Conservation (phyloP, 2,329 filamentous ascomycete genomes). For the Emmonsia crescens region DNA sequence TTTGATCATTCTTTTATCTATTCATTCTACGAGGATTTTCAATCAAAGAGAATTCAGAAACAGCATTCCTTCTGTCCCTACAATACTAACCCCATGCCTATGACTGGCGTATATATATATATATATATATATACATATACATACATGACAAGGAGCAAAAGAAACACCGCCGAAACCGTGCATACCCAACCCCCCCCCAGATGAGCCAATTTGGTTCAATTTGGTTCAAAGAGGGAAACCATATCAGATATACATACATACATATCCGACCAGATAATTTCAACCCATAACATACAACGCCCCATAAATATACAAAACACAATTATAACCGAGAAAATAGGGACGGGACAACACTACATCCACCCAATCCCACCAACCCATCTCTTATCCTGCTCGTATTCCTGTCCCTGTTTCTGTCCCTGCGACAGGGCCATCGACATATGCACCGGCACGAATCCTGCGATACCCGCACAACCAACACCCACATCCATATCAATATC, state of each 20-base stretch:
- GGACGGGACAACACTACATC: conserved; percentile 19
- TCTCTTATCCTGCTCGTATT: conserved; percentile 12
- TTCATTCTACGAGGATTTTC: too few species aligned
- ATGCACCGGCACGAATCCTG: neutral
- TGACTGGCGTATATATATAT: too few species aligned
- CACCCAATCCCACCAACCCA: conserved; percentile 23
- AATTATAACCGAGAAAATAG: too few species aligned
- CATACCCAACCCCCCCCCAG: neutral
- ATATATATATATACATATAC: neutral
- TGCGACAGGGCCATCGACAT: neutral
- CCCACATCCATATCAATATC: conserved; percentile 21
- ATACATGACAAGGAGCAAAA: neutral
- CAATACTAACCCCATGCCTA: too few species aligned
- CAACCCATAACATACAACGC: neutral
- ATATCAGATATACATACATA: neutral
- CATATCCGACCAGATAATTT: too few species aligned
- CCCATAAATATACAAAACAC: neutral
- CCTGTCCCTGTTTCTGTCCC: neutral
- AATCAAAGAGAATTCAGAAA: too few species aligned
- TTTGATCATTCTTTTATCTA: too few species aligned
- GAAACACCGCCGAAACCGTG: neutral
- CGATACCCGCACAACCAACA: conserved; percentile 13
- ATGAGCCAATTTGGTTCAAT: neutral
- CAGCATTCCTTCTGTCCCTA: too few species aligned
- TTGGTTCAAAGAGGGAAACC: neutral